These are phyloP conservation scores for Erysimum pusillum DNA, from an alignment of 441 rosid genomes.

Conservation along the genomic window DNA sequence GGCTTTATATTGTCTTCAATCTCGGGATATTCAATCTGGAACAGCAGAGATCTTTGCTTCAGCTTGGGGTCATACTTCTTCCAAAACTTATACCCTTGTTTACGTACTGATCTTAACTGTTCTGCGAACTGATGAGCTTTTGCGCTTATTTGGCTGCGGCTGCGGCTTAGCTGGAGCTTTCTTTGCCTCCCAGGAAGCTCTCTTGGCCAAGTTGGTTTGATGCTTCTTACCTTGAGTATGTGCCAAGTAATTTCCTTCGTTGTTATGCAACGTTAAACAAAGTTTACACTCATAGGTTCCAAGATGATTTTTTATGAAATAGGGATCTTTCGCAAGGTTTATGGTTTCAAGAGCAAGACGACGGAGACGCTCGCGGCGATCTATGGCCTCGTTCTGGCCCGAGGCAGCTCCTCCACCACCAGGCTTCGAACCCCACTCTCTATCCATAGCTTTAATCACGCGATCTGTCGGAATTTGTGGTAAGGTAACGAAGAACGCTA, in stretches of 20 bases:
- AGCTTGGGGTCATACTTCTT: constrained; percentile 90
- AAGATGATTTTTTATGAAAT: constrained; percentile 92
- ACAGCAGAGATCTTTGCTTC: constrained; percentile 88
- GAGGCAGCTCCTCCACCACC: constrained; percentile 97
- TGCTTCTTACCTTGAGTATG: constrained; percentile 96
- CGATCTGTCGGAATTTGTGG: too few relatives aligned
- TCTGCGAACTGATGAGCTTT: constrained; percentile 77
- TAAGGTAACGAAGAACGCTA: too few relatives aligned
- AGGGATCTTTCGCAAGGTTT: constrained; percentile 94
- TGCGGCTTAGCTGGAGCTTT: constrained; percentile 72
- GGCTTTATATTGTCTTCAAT: constrained; percentile 90
- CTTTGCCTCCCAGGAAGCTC: constrained; percentile 92
- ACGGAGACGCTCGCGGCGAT: constrained; percentile 96
- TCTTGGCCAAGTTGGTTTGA: constrained; percentile 88
- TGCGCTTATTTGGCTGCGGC: constrained; percentile 92
- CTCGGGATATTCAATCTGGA: constrained; percentile 99
- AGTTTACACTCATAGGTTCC: constrained; percentile 97
- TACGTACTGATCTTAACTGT: constrained; percentile 92
- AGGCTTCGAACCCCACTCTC: too few relatives aligned
- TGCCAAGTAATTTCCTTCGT: constrained; percentile 96
- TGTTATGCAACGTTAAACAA: constrained; percentile 91
- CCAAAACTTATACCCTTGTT: constrained; percentile 92
- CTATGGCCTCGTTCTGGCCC: constrained; percentile 88
- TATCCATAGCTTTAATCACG: too few relatives aligned
- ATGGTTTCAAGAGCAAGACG: constrained; percentile 95